phyloP scores from a whole-genome alignment of 1,139 yeast species.

The Blastobotrys proliferans region DNA sequence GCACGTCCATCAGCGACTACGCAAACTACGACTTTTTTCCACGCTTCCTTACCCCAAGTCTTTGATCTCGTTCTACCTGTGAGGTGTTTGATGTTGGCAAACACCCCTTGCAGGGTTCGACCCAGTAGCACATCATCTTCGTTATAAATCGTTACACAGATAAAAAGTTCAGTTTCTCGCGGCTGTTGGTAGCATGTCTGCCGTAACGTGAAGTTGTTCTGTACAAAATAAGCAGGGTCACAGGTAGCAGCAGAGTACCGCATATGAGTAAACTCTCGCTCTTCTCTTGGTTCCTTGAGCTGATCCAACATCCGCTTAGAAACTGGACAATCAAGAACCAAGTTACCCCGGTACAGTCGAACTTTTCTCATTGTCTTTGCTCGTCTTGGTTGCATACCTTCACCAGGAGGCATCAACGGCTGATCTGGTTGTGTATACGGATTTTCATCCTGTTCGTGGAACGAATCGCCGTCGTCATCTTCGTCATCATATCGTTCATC shows the following conservation, averaged over 20 bases:
- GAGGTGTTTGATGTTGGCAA: conserved; percentile 65
- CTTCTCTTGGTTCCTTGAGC: conserved; percentile 43
- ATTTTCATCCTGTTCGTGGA: conserved; percentile 17
- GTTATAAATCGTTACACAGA: conserved; percentile 76
- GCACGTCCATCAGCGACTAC: conserved; percentile 77
- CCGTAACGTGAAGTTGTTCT: conserved; percentile 58
- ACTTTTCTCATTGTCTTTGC: conserved; percentile 46
- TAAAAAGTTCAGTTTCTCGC: conserved; percentile 66
- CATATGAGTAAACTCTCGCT: conserved; percentile 70
- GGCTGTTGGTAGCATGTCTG: conserved; percentile 65
- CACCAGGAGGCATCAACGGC: conserved; percentile 23
- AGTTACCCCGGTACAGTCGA: conserved; percentile 61
- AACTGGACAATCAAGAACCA: conserved; percentile 77
- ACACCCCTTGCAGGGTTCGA: conserved; percentile 70
- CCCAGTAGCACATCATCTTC: conserved; percentile 73
- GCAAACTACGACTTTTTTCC: conserved; percentile 74
- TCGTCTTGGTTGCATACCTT: conserved; percentile 32
- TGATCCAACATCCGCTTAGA: conserved; percentile 55
- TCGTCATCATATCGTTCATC: conserved; percentile 13
- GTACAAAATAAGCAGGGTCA: conserved; percentile 61
- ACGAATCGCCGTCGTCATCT: conserved; percentile 18
- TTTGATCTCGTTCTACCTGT: conserved; percentile 53
- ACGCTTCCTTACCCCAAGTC: conserved; percentile 74
- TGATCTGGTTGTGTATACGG: conserved; percentile 19
- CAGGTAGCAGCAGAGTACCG: conserved; percentile 80